Conservation (phyloP, 2,329 filamentous ascomycete genomes). For the Fragosphaeria purpurea region DNA sequence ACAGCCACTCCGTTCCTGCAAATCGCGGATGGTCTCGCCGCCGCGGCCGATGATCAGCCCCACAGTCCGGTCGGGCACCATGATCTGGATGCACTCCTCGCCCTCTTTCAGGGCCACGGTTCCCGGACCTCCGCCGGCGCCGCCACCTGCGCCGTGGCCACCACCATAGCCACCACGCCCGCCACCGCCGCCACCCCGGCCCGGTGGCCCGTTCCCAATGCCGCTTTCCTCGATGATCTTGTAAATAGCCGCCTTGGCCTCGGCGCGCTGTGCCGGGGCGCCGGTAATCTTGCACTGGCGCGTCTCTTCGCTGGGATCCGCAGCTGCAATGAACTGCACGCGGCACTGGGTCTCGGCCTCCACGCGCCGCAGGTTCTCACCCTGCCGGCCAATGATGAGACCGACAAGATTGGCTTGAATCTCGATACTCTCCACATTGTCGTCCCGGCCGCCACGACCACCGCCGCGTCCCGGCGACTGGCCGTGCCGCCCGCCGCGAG, state of each 20-base stretch:
- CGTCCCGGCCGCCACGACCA: constrained; percentile 37
- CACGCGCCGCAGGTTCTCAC: constrained; percentile 78
- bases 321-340: constrained; percentile 77
- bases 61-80: constrained; percentile 89
- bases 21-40: constrained; percentile 83
- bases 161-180: constrained; percentile 9
- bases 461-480: constrained; percentile 4
- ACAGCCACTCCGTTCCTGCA: constrained; percentile 86
- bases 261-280: constrained; percentile 57
- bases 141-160: constrained; percentile 25
- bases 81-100: constrained; percentile 82
- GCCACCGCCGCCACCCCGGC: constrained; percentile 22
- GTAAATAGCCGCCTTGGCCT: constrained; percentile 75
- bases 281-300: constrained; percentile 83
- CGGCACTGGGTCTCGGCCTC: constrained; percentile 73
- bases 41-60: constrained; percentile 90
- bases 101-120: constrained; percentile 56
- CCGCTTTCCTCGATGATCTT: constrained; percentile 81
- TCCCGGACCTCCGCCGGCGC: constrained; percentile 18
- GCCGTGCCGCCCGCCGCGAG: constrained; percentile 33
- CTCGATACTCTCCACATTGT: constrained; percentile 70
- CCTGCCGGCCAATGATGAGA: constrained; percentile 81
- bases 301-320: constrained; percentile 59
- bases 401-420: constrained; percentile 83
- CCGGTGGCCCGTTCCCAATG: constrained; percentile 40